phyloP scores from a whole-genome alignment of 2,329 filamentous ascomycete genomes.

The Fusarium zealandicum region DNA sequence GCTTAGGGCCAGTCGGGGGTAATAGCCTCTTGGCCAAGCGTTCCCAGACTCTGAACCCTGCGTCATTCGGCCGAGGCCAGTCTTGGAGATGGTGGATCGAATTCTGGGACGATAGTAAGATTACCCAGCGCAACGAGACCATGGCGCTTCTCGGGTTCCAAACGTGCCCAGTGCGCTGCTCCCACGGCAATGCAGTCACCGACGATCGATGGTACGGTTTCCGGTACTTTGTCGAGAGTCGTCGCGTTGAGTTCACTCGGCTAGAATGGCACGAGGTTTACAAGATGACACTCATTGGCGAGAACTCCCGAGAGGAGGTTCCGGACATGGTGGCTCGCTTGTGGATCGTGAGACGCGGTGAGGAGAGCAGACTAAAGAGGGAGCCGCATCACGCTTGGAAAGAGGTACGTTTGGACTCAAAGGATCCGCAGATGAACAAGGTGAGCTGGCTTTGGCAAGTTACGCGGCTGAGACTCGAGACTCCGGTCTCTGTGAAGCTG shows the following conservation, averaged over 20 bases:
- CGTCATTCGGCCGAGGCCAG: too few species aligned
- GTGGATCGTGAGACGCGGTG: constrained; percentile 18
- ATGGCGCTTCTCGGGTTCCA: too few species aligned
- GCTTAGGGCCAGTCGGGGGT: background rate
- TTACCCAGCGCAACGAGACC: too few species aligned
- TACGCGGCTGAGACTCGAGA: constrained; percentile 10
- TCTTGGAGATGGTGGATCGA: too few species aligned
- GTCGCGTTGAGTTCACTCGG: constrained; percentile 12
- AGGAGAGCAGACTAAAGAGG: background rate
- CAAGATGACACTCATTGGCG: background rate
- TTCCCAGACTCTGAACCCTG: background rate
- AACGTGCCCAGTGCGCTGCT: too few species aligned
- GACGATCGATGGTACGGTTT: constrained; percentile 28
- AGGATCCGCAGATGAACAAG: background rate
- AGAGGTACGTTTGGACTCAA: background rate
- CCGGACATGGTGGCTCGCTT: constrained; percentile 11
- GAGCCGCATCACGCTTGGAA: constrained; percentile 19
- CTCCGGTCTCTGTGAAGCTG: background rate
- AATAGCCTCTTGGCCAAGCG: background rate
- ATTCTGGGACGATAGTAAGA: too few species aligned
- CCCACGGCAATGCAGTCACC: background rate
- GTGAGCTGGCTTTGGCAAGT: constrained; percentile 14
- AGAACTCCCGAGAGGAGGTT: background rate
- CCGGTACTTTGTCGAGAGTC: constrained; percentile 14
- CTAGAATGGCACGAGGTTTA: constrained; percentile 14